These are phyloP conservation scores for Cercospora sesami DNA, from an alignment of 2,329 filamentous ascomycete species.

Conservation along the genomic window DNA sequence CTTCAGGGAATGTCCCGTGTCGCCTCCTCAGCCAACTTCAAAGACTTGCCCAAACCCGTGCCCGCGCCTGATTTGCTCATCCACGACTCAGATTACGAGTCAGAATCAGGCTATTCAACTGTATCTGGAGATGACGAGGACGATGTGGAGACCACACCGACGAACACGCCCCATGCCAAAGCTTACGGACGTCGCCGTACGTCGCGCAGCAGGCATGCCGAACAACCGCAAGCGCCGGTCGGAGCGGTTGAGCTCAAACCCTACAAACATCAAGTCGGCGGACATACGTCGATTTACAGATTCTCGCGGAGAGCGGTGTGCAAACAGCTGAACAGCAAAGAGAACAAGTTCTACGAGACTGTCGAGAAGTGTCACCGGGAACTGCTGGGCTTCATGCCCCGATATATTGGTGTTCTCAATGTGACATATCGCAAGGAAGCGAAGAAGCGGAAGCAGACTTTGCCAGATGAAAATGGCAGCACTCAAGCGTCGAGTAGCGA, in stretches of 20 bases:
- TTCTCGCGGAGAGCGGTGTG: conserved; percentile 94
- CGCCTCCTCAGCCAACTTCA: conserved; percentile 20
- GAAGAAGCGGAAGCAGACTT: conserved; percentile 47
- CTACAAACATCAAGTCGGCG: conserved; percentile 95
- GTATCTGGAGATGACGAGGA: conserved; percentile 51
- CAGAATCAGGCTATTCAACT: conserved; percentile 49
- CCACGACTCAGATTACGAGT: conserved; percentile 44
- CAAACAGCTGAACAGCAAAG: conserved; percentile 96
- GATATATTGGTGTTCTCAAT: conserved; percentile 95
- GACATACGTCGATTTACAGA: conserved; percentile 92
- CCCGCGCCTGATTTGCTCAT: conserved; percentile 18
- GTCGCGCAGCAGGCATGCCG: conserved; percentile 19
- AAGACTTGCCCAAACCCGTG: conserved; percentile 24
- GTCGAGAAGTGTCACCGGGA: conserved; percentile 90
- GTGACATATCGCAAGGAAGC: conserved; percentile 89
- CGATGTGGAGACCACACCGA: conserved; percentile 28
- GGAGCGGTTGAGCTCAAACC: conserved; percentile 95
- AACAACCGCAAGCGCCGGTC: conserved; percentile 59
- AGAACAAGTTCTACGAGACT: conserved; percentile 98
- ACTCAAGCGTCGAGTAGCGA: conserved; percentile 19
- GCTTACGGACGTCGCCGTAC: conserved; percentile 29
- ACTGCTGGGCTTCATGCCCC: conserved; percentile 84
- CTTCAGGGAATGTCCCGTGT: conserved; percentile 56
- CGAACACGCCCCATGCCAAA: conserved; percentile 36
- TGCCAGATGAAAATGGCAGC: conserved; percentile 38